Conservation (phyloP, 495 filamentous ascomycete species). For the Halenospora varia region DNA sequence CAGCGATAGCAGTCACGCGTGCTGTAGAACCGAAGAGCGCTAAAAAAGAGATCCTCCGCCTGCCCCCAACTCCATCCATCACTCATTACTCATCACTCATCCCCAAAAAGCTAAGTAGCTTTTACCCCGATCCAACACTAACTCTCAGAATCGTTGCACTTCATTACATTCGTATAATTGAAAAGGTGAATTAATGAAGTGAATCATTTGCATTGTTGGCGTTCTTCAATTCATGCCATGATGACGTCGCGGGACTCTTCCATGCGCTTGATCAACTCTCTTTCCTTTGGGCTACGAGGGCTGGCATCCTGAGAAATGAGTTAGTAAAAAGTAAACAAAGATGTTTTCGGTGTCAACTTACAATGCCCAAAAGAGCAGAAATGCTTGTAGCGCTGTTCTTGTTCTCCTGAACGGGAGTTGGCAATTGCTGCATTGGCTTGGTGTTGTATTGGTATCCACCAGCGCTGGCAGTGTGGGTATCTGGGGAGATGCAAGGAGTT, state of each 20-base stretch:
- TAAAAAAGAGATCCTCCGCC: neutral
- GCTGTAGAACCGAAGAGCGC: neutral
- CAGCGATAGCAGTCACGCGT: neutral
- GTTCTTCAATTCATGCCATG: constrained; percentile 16
- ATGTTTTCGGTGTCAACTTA: too few relatives aligned
- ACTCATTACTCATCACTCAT: constrained; percentile 1
- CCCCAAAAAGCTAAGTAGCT: neutral
- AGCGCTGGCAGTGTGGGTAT: constrained; percentile 14
- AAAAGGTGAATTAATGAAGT: neutral
- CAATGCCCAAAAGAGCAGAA: constrained; percentile 47
- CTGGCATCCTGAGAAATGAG: constrained; percentile 35
- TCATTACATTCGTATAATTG: neutral
- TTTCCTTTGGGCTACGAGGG: constrained; percentile 48
- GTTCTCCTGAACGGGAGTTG: constrained; percentile 22
- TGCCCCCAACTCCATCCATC: neutral
- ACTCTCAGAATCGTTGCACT: neutral
- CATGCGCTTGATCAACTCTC: constrained; percentile 46
- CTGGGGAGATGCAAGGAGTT: constrained; percentile 27
- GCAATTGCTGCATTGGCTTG: constrained; percentile 20
- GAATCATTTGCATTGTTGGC: constrained; percentile 10
- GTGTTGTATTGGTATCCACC: constrained; percentile 18
- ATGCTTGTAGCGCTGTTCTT: constrained; percentile 47
- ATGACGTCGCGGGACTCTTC: constrained; percentile 30
- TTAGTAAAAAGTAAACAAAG: neutral
- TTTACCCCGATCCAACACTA: neutral